Percentiles rank a stretch among this genome's conserved stretches.
Conservation (phyloP, 306 rosid species). For the Acmispon strigosus region DNA sequence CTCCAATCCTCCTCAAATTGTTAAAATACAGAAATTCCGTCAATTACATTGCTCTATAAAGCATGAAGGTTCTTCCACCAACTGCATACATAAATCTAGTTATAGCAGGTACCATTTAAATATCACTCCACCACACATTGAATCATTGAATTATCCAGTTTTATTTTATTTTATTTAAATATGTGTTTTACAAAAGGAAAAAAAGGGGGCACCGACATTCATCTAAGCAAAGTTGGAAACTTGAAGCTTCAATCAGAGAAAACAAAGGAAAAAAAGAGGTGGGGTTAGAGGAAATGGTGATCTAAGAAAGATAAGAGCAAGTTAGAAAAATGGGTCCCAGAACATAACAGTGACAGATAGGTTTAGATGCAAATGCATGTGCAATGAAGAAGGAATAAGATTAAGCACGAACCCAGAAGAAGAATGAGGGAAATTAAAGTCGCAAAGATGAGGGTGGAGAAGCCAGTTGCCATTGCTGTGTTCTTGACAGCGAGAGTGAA, state of each 20-base stretch:
- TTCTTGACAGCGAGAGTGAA: neutral
- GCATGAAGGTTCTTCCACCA: neutral
- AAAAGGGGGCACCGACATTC: conserved; percentile 36
- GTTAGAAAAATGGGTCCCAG: neutral
- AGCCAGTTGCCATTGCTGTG: conserved; percentile 33
- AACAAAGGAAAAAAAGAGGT: neutral
- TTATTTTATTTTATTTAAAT: too few relatives aligned
- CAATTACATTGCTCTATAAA: neutral
- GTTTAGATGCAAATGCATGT: too few relatives aligned
- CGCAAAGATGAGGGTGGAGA: conserved; percentile 30
- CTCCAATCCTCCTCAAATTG: neutral
- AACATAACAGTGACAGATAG: neutral
- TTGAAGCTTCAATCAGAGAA: neutral
- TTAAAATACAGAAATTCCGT: neutral
- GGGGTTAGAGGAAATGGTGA: conserved; percentile 12
- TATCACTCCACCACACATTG: neutral
- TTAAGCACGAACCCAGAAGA: conserved; percentile 54
- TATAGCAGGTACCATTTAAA: neutral
- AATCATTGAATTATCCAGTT: neutral
- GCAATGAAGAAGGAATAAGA: neutral
- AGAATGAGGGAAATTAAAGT: conserved; percentile 44
- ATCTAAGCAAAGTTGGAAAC: neutral
- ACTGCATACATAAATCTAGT: neutral
- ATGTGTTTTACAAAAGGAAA: neutral
- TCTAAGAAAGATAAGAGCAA: neutral